Evolutionary conservation across 1,284 basidiomycete genomes (phyloP).

Genomic region (Peniophora sp.): DNA sequence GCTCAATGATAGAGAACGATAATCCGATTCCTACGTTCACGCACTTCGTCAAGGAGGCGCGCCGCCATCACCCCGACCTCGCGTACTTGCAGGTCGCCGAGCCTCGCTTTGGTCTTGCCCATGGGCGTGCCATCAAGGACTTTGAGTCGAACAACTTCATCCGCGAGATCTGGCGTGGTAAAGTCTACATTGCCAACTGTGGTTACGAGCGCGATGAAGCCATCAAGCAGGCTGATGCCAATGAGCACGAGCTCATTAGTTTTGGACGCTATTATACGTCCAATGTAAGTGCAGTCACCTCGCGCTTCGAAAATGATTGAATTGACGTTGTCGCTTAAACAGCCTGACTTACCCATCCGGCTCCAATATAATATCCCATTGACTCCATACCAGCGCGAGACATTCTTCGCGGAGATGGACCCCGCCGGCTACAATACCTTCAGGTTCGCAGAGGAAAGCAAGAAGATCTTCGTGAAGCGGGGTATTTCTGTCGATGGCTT

Average conservation of each 20-base stretch:
- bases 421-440: too few relatives aligned
- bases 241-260: neutral
- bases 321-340: conserved; percentile 1
- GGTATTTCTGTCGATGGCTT: too few relatives aligned
- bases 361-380: conserved; percentile 15
- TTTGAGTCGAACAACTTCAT: conserved; percentile 28
- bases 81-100: conserved; percentile 36
- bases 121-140: neutral
- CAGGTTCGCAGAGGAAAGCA: too few relatives aligned
- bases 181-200: conserved; percentile 40
- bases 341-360: conserved; percentile 36
- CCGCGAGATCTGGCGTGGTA: conserved; percentile 24
- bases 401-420: too few relatives aligned
- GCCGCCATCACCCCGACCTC: conserved; percentile 22
- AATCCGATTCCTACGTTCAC: conserved; percentile 32
- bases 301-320: neutral
- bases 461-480: neutral
- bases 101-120: conserved; percentile 9
- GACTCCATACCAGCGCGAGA: neutral
- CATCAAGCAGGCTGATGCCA: neutral
- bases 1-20: neutral
- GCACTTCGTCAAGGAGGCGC: conserved; percentile 20
- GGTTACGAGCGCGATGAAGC: conserved; percentile 30
- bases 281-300: neutral
- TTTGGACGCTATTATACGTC: neutral